Evolutionary conservation across 2,329 filamentous ascomycete species (phyloP).

Genomic region (Pseudogymnoascus sp.): DNA sequence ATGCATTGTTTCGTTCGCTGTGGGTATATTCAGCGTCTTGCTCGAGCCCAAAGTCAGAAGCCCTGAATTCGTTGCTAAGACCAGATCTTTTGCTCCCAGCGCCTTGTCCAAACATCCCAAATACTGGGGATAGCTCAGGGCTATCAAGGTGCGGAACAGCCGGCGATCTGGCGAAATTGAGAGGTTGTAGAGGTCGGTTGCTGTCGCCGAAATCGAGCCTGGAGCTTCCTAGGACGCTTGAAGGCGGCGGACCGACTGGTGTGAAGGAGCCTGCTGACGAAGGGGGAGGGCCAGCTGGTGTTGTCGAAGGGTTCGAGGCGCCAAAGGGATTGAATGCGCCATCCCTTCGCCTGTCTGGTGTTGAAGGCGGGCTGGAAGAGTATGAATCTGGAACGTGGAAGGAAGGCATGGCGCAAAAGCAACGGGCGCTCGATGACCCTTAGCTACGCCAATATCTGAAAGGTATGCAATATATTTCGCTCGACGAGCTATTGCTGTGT

Average conservation of each 20-base stretch:
- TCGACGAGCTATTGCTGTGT: not conserved
- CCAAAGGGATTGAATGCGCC: conserved; percentile 24
- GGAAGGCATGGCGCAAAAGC: conserved; percentile 10
- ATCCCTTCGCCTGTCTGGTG: conserved; percentile 28
- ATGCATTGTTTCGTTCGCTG: conserved; percentile 32
- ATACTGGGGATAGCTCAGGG: conserved; percentile 18
- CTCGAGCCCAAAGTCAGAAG: conserved; percentile 26
- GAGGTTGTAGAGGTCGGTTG: conserved; percentile 26
- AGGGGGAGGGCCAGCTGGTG: conserved; percentile 49
- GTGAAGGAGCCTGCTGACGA: conserved; percentile 48
- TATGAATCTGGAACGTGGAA: conserved; percentile 22
- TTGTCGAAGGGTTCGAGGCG: conserved; percentile 42
- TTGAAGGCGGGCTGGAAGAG: conserved; percentile 30
- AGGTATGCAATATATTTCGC: not conserved
- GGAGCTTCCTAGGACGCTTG: conserved; percentile 44
- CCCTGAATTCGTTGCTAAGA: conserved; percentile 40
- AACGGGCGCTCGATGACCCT: conserved; percentile 1
- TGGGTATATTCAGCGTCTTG: conserved; percentile 34
- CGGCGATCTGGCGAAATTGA: conserved; percentile 29
- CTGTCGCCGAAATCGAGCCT: conserved; percentile 31
- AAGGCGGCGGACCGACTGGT: conserved; percentile 46
- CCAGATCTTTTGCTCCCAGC: conserved; percentile 38
- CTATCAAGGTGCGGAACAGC: conserved; percentile 20
- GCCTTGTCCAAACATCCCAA: conserved; percentile 19
- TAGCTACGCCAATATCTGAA: conserved; percentile 6